A percentile compares a stretch with the other conserved stretches of the same genome.
Conservation (phyloP, 2,329 filamentous ascomycete genomes). For the Mariannaea elegans region DNA sequence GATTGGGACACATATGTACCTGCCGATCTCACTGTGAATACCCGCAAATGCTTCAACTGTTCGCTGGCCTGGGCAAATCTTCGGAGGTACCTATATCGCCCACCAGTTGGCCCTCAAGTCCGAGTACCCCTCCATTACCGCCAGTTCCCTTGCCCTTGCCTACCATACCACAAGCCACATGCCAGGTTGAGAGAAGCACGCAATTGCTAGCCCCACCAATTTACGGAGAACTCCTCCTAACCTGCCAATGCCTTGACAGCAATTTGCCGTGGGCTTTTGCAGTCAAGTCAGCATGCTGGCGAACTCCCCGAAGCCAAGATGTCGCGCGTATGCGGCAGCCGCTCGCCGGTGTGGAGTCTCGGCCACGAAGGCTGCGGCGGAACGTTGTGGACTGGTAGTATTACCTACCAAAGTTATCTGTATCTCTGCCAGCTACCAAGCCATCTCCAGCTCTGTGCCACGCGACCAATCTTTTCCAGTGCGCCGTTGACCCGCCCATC, state of each 20-base stretch:
- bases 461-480: slow-evolving; percentile 64
- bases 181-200: slow-evolving; percentile 26
- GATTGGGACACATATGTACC: slow-evolving; percentile 20
- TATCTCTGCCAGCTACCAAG: slow-evolving; percentile 71
- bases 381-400: slow-evolving; percentile 27
- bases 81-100: slow-evolving; percentile 2
- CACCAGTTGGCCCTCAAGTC: background rate
- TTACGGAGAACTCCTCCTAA: slow-evolving; percentile 30
- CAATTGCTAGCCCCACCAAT: slow-evolving; percentile 32
- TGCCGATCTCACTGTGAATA: slow-evolving; percentile 22
- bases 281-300: slow-evolving; percentile 25
- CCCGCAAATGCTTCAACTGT: slow-evolving; percentile 9
- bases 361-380: slow-evolving; percentile 1
- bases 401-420: slow-evolving; percentile 37
- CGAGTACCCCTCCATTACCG: background rate
- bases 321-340: slow-evolving; percentile 14
- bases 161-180: slow-evolving; percentile 24
- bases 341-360: slow-evolving; percentile 13
- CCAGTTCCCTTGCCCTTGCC: background rate
- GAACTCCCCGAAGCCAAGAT: slow-evolving; percentile 22
- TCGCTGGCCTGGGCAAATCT: slow-evolving; percentile 9
- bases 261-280: slow-evolving; percentile 14
- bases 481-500: slow-evolving; percentile 68
- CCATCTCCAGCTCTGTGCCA: slow-evolving; percentile 73
- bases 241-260: slow-evolving; percentile 25